Base-by-base conservation (phyloP, 805 yeast genomes). In the Pichia gijzeniarum region DNA sequence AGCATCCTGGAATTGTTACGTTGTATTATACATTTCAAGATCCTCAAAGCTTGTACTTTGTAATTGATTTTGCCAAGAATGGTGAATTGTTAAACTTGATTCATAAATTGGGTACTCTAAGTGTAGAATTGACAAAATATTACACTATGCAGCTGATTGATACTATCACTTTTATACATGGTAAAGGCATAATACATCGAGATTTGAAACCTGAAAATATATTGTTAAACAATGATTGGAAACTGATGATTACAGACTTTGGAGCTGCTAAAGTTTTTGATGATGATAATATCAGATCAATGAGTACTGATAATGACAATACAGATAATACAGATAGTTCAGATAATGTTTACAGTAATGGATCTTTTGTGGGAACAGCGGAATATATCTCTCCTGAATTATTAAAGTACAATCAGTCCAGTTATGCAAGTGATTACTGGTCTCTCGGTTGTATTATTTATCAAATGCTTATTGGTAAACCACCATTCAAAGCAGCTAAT, bases 311-410 rank as follows among this genome's bases (percentile, higher is more conserved):
- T 12, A 19, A 25, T 25, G 25, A 30, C 10, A 17, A 35, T 16
- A 19, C 19, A 9, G 28, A 22, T 21, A 19, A 41, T 28, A 16
- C 7, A 5, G 38, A 34, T 5, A 28, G 25, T 19, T 16, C 17
- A 8, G 36, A 41, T 8, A 47, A 45, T 27, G 53, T 49, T 21
- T 47, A 49, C 21, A 47, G 61, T 20, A 67, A 79, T 20, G 85
- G 86, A 5, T 89, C 97, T 0, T 93, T 91, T 69, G 98, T 91
- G 3, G 99, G 99, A 0, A 91, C 99, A 1, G 98, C 98, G 0
- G 97, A 90, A 60, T 90, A 90, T 59, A 96, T 93, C 2, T 82
- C 95, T 0, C 99, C 98, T 0, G 99, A 93, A 62, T 68, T 93
- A 35, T 69, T 93, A 40, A 75, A 80, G 40, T 73, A 77, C 55